Evolutionary conservation across 2,329 filamentous ascomycete genomes (phyloP), one percentile per base, ranked within the genome.

Genomic region (Aureobasidium pullulans): DNA sequence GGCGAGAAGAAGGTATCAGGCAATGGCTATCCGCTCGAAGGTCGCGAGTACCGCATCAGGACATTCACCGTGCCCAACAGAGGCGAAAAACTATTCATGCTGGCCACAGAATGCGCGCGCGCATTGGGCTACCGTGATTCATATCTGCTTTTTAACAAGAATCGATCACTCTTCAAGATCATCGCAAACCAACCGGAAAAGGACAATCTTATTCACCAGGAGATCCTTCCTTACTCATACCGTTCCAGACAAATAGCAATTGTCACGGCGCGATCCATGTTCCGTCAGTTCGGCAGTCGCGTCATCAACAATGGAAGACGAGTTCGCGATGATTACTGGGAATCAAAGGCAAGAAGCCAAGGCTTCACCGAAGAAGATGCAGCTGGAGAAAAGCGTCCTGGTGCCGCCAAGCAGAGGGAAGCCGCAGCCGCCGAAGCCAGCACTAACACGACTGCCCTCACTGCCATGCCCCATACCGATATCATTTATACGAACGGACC

Each of bases 121-220:
- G 91, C 96, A 4, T 79, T 97, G 23, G 89, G 91, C 48, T 99
- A 99, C 72, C 84, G 94, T 62, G 94, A 99, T 73, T 96, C 92
- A n/a, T 99, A 99, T 72, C 80, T 99, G 37, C 79, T 99, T 15
- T 99, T 99, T 79, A 97, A 97, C 81, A 96, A 97, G 77, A 97
- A 99, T 73, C 83, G 93, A 65, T 97, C 94, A 2, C 79, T 99
- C 8, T 96, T 84, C 80, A 99, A 99, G 76, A 99, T 99, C 70
- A 99, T 99, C 68, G 93, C 93, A 60, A 95, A 88, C 63, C 93
- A 97, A 72, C 80, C 87, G 31, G 94, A 99, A 72, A 99, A 99
- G 79, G 94, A 99, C 72, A 91, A 97, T 69, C 80, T 99, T 15
- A 96, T 99, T 50, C 81, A 86, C 64, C 92, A 97, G 76, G 94